phyloP scores from a whole-genome alignment of 2,329 filamentous ascomycete genomes.

The Calonectria pseudoturangicola region DNA sequence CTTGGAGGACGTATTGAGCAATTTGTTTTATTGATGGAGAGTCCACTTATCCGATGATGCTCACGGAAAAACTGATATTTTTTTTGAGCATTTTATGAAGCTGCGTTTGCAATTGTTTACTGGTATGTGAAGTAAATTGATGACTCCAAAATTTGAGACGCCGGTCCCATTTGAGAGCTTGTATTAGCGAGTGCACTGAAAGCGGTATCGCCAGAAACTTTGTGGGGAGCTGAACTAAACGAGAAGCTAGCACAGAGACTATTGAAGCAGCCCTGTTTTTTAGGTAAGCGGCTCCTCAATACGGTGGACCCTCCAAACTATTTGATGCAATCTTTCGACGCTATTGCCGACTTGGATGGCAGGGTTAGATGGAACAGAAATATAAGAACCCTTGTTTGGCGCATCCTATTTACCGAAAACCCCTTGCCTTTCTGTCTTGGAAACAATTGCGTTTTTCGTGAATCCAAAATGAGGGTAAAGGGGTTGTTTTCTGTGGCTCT shows the following conservation, averaged over 20 bases:
- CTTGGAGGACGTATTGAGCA: too few relatives aligned
- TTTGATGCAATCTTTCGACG: not conserved
- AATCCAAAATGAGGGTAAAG: conserved; percentile 24
- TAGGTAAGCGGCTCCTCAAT: conserved; percentile 21
- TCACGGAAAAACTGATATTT: too few relatives aligned
- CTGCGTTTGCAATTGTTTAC: too few relatives aligned
- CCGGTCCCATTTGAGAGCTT: too few relatives aligned
- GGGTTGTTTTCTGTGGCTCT: conserved; percentile 33
- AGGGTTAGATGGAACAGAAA: not conserved
- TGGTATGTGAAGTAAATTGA: too few relatives aligned
- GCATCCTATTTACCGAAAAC: too few relatives aligned
- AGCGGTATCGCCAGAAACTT: not conserved
- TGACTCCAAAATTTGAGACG: too few relatives aligned
- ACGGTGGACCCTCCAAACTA: conserved; percentile 12
- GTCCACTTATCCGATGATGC: too few relatives aligned
- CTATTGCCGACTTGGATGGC: not conserved
- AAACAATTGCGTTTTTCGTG: not conserved
- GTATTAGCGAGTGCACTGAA: not conserved
- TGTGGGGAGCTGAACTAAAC: conserved; percentile 33
- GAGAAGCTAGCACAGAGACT: conserved; percentile 34
- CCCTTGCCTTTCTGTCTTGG: not conserved
- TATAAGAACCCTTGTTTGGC: not conserved
- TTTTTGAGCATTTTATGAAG: too few relatives aligned
- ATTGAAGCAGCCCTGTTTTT: conserved; percentile 40
- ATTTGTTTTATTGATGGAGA: too few relatives aligned